Conservation (phyloP, 768 basidiomycete species). For the Agaricus subrufescens region DNA sequence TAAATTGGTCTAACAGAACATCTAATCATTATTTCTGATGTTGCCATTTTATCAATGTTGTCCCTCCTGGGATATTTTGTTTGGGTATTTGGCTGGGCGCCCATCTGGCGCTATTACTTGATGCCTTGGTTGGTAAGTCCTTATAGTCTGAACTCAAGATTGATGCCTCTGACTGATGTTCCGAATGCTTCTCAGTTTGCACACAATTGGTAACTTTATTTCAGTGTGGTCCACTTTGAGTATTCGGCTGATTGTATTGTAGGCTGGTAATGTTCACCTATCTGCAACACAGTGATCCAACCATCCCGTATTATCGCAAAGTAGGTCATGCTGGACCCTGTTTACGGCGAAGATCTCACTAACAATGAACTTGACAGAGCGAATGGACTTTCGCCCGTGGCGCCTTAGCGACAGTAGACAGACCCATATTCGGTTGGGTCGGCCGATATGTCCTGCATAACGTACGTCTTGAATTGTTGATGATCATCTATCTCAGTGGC, state of each 20-base stretch:
- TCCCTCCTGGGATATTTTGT: slow-evolving; percentile 25
- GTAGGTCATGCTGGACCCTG: slow-evolving; percentile 13
- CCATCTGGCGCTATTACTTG: slow-evolving; percentile 37
- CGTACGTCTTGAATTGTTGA: slow-evolving; percentile 16
- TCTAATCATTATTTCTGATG: slow-evolving; percentile 38
- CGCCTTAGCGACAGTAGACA: slow-evolving; percentile 56
- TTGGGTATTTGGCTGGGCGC: slow-evolving; percentile 23
- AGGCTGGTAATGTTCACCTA: slow-evolving; percentile 63
- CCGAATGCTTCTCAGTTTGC: slow-evolving; percentile 29
- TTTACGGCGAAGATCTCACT: not conserved
- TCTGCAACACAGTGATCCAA: slow-evolving; percentile 57
- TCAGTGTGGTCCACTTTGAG: not conserved
- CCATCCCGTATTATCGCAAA: slow-evolving; percentile 54
- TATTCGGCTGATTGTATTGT: slow-evolving; percentile 7
- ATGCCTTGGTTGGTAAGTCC: slow-evolving; percentile 44
- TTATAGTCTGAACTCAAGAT: not conserved
- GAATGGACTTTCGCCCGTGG: slow-evolving; percentile 61
- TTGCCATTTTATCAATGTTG: slow-evolving; percentile 35
- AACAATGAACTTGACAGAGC: slow-evolving; percentile 18
- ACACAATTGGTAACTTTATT: slow-evolving; percentile 34
- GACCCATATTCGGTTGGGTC: slow-evolving; percentile 55
- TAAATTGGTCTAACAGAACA: slow-evolving; percentile 16
- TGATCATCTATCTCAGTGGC: not conserved
- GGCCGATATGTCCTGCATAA: slow-evolving; percentile 55
- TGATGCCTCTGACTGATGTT: not conserved